Conservation (phyloP, 1,284 basidiomycete genomes). For the Termitomyces sp. region DNA sequence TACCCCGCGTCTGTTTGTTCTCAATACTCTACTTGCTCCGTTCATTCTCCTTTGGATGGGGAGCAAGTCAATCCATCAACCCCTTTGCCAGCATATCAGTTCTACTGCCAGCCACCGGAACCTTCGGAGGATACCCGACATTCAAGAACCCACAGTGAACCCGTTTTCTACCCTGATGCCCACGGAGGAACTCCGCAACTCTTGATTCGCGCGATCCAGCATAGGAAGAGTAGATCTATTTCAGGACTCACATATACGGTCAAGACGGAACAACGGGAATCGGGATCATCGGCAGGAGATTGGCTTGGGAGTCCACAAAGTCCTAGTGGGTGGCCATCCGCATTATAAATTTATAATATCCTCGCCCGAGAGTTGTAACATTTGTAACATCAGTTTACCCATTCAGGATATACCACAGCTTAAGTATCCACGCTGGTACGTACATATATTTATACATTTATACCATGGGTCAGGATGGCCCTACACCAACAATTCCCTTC, state of each 20-base stretch:
- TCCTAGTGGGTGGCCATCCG: slow-evolving; percentile 9
- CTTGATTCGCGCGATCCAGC: slow-evolving; percentile 15
- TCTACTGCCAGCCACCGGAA: slow-evolving; percentile 13
- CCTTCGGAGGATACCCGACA: slow-evolving; percentile 10
- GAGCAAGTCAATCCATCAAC: neutral
- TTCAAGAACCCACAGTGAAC: slow-evolving; percentile 14
- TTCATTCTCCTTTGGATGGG: neutral
- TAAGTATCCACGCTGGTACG: too few relatives aligned
- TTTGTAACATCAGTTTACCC: neutral
- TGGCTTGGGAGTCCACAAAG: slow-evolving; percentile 12
- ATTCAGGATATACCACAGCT: neutral
- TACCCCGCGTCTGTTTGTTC: slow-evolving; percentile 20
- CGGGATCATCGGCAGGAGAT: slow-evolving; percentile 9
- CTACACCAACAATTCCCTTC: neutral
- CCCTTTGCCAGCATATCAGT: slow-evolving; percentile 14
- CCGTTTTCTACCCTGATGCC: slow-evolving; percentile 12
- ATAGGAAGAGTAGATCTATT: slow-evolving; percentile 21
- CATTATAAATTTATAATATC: slow-evolving; percentile 1
- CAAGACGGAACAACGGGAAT: slow-evolving; percentile 9
- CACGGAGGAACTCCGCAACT: neutral
- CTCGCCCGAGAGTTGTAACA: neutral
- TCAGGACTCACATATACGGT: slow-evolving; percentile 20
- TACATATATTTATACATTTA: too few relatives aligned
- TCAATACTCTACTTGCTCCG: slow-evolving; percentile 9
- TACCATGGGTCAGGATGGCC: too few relatives aligned